A percentile compares a stretch with the other conserved stretches of the same genome.
phyloP scores from a whole-genome alignment of 192 early-diverging fungal species.

The Linnemannia zychae region DNA sequence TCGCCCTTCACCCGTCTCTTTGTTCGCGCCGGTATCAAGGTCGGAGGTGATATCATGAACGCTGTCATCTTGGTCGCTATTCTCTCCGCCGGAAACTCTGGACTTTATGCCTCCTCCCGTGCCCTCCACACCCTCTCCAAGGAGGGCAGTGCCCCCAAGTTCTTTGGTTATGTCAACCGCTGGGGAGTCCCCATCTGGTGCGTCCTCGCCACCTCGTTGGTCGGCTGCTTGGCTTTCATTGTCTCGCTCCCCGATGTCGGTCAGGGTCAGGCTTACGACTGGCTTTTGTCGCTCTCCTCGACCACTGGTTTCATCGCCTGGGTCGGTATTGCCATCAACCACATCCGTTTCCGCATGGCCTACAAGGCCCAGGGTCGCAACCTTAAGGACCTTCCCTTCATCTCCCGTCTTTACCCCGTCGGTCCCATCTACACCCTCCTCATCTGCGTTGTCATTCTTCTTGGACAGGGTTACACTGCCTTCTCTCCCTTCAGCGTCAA shows the following conservation, averaged over 20 bases:
- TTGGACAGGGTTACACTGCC: conserved; percentile 71
- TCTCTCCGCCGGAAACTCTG: conserved; percentile 70
- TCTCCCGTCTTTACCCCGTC: conserved; percentile 74
- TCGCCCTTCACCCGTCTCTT: conserved; percentile 77
- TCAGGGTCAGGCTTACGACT: conserved; percentile 62
- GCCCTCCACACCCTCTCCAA: conserved; percentile 80
- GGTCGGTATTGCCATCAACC: conserved; percentile 82
- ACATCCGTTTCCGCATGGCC: conserved; percentile 86
- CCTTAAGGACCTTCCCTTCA: conserved; percentile 74
- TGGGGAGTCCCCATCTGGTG: conserved; percentile 71
- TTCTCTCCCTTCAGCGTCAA: conserved; percentile 57
- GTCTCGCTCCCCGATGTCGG: conserved; percentile 52
- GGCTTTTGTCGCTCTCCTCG: conserved; percentile 73
- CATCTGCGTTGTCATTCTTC: conserved; percentile 69
- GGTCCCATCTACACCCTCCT: conserved; percentile 74
- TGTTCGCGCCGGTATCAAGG: conserved; percentile 66
- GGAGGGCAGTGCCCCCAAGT: conserved; percentile 79
- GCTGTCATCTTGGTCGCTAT: conserved; percentile 73
- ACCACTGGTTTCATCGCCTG: conserved; percentile 85
- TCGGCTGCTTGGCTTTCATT: conserved; percentile 72
- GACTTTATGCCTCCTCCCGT: conserved; percentile 84
- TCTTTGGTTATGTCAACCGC: conserved; percentile 68
- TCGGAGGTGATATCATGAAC: conserved; percentile 76
- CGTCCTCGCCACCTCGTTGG: conserved; percentile 61
- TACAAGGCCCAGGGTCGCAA: conserved; percentile 75